A percentile compares a stretch with the other conserved stretches of the same genome.
Conservation (phyloP, 2,329 filamentous ascomycete genomes). For the Penicillium sp. region DNA sequence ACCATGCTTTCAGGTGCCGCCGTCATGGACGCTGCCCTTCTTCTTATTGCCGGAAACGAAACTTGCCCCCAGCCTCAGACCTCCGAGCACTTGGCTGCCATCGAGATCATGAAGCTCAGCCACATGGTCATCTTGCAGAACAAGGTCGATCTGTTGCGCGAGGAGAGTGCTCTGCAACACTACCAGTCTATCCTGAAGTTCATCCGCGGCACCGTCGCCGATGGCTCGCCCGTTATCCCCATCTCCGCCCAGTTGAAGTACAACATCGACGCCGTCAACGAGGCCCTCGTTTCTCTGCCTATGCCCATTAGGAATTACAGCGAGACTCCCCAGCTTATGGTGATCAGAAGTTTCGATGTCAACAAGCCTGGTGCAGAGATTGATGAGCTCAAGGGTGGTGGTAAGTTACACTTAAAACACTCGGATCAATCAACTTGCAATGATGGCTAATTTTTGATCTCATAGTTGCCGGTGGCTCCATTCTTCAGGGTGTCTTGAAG, state of each 20-base stretch:
- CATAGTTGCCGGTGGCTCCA: conserved; percentile 82
- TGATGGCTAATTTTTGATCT: not conserved
- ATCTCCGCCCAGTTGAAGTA: conserved; percentile 98
- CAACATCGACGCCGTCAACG: conserved; percentile 98
- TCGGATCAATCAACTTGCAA: not conserved
- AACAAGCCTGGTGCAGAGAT: conserved; percentile 99
- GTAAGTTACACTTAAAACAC: not conserved
- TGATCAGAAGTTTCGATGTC: conserved; percentile 98
- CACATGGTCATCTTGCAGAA: conserved; percentile 99
- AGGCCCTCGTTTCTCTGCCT: conserved; percentile 93
- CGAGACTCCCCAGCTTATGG: conserved; percentile 94
- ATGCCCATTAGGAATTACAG: conserved; percentile 89
- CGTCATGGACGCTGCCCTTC: conserved; percentile 97
- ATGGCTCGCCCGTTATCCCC: conserved; percentile 92
- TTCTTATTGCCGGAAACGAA: conserved; percentile 98
- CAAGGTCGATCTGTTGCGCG: conserved; percentile 98
- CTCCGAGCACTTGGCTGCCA: conserved; percentile 96
- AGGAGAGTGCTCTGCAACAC: conserved; percentile 90
- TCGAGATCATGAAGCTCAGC: conserved; percentile 99
- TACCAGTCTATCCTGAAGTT: conserved; percentile 98
- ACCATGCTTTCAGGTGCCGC: conserved; percentile 99
- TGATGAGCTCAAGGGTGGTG: conserved; percentile 96
- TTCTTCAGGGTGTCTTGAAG: conserved; percentile 95
- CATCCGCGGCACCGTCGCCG: conserved; percentile 94
- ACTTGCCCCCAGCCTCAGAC: conserved; percentile 97